These are phyloP conservation scores for Schizochytrium sp. DNA, from an alignment of 108 stramenopile genomes.

Conservation along the genomic window DNA sequence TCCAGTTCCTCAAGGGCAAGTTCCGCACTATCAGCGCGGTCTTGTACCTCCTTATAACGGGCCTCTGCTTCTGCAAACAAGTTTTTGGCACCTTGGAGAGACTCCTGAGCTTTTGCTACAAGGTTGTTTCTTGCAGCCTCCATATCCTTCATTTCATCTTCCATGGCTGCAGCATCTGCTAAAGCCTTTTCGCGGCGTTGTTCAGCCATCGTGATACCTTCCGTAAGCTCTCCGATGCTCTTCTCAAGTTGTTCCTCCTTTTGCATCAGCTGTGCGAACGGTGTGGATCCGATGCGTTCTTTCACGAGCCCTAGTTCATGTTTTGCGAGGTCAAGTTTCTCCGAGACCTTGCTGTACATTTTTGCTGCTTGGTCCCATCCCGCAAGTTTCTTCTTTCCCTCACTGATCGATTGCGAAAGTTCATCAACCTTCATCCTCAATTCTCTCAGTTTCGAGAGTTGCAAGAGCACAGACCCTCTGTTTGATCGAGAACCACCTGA, in stretches of 20 bases:
- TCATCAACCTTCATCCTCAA: constrained; percentile 74
- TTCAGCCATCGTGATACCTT: constrained; percentile 75
- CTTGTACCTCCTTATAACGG: constrained; percentile 80
- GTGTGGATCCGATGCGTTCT: constrained; percentile 72
- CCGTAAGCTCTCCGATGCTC: constrained; percentile 64
- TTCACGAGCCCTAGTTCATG: constrained; percentile 82
- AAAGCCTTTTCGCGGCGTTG: constrained; percentile 82
- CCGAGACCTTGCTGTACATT: constrained; percentile 78
- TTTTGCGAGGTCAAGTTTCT: constrained; percentile 80
- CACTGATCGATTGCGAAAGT: constrained; percentile 71
- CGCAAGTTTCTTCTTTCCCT: constrained; percentile 73
- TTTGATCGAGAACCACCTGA: constrained; percentile 87
- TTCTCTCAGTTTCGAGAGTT: constrained; percentile 78
- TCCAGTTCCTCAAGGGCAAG: constrained; percentile 78
- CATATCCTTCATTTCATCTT: constrained; percentile 84
- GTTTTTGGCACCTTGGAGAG: constrained; percentile 80
- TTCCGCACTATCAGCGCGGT: constrained; percentile 77
- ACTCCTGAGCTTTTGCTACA: constrained; percentile 81
- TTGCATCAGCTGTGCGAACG: constrained; percentile 83
- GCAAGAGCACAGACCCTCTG: constrained; percentile 83
- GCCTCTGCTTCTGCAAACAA: constrained; percentile 83
- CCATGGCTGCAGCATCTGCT: constrained; percentile 81
- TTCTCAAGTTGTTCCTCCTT: not conserved
- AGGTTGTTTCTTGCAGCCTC: constrained; percentile 85
- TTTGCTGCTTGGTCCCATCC: constrained; percentile 72